Evolutionary conservation across 306 rosid species (phyloP).

Genomic region (Citrullus amarus): DNA sequence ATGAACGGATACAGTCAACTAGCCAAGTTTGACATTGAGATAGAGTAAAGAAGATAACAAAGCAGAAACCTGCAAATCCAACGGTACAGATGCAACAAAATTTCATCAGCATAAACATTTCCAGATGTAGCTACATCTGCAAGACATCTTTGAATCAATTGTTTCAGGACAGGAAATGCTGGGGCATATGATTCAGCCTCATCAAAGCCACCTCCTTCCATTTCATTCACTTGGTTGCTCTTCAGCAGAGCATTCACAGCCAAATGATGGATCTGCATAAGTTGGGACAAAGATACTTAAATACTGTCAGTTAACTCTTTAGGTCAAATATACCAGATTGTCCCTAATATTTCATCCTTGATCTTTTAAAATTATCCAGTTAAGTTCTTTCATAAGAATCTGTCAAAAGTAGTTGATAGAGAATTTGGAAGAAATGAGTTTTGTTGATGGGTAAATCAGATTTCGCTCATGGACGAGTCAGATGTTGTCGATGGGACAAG

Average conservation of each 20-base stretch:
- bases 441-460: too few species aligned
- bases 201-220: constrained; percentile 88
- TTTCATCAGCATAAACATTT: constrained; percentile 81
- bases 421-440: too few species aligned
- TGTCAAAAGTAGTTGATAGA: too few species aligned
- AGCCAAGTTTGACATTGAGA: neutral
- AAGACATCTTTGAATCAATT: constrained; percentile 79
- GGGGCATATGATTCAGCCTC: constrained; percentile 66
- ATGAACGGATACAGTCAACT: neutral
- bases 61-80: constrained; percentile 91
- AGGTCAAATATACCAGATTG: neutral
- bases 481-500: too few species aligned
- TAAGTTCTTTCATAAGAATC: too few species aligned
- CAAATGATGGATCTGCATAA: constrained; percentile 63
- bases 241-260: constrained; percentile 86
- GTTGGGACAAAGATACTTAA: neutral
- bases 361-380: neutral
- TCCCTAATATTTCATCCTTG: neutral
- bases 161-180: constrained; percentile 74
- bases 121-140: constrained; percentile 74
- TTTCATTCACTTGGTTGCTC: constrained; percentile 81
- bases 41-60: neutral
- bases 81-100: constrained; percentile 76
- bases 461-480: too few species aligned
- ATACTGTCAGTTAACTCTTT: neutral